Evolutionary conservation across 805 yeast genomes (phyloP), one percentile per base, ranked within the genome.

Genomic region (Zygoascus bituminiphila): DNA sequence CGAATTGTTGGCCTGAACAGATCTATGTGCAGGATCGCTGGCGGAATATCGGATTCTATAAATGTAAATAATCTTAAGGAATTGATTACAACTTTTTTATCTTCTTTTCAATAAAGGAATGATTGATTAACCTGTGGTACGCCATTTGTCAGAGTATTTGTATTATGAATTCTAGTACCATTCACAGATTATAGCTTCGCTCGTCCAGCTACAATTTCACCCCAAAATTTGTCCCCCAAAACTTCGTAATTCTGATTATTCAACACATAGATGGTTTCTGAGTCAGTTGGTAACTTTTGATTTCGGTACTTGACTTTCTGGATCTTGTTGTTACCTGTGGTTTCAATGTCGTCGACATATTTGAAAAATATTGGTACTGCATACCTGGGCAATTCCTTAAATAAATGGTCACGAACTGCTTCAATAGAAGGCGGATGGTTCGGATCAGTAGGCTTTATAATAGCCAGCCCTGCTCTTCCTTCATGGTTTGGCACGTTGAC

Each of bases 391-490:
- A 89, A 72, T 29, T 76, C 70, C 23, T 62, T 54, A 42, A 55
- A 59, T 26, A 74, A 61, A 41, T 64, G 60, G 24, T 53, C 38
- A 8, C 75, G 67, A 36, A 79, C 52, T 10, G 63, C 63, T 5
- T 66, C 57, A 44, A 80, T 63, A 46, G 65, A 58, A 2, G 78
- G 60, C 15, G 54, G 55, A 7, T 56, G 54, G 6, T 64, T 62
- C 2, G 62, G 44, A 6, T 72, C 73, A 9, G 62, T 59, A 2
- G 81, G 74, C 59, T 82, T 81, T 10, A 88, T 61, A 2, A 87
- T 82, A 0, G 93, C 95, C 64, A 84, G 86, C 0, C 98, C 97
- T 12, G 96, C 95, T 57, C 96, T 76, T 35, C 98, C 98, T 66
- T 89, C 98, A 60, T 89, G 94, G 47, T 81, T 75, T 4, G 91